These are phyloP conservation scores for Leptographium galeiforme DNA, from an alignment of 2,329 filamentous ascomycete genomes.

Conservation along the genomic window DNA sequence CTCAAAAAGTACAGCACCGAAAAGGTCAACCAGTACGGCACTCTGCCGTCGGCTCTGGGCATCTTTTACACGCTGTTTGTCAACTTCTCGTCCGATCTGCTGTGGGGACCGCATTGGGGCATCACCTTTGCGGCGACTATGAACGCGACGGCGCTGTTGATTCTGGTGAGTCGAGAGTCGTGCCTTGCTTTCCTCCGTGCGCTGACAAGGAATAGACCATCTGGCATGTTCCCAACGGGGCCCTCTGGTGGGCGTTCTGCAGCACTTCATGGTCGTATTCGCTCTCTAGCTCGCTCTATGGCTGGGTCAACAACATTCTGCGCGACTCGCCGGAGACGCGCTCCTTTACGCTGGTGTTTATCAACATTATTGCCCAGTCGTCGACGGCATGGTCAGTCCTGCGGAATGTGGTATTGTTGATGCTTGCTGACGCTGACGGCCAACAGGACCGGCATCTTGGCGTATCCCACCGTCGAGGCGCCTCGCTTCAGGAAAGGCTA, in stretches of 20 bases:
- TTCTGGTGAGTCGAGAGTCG: constrained; percentile 19
- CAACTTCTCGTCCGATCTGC: constrained; percentile 40
- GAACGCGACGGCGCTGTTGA: constrained; percentile 39
- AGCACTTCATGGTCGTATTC: constrained; percentile 35
- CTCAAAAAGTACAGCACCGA: constrained; percentile 15
- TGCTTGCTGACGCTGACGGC: constrained; percentile 14
- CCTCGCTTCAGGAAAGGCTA: constrained; percentile 30
- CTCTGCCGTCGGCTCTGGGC: constrained; percentile 25
- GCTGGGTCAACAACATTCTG: constrained; percentile 40
- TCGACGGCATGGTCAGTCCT: constrained; percentile 34
- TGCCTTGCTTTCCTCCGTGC: not conserved
- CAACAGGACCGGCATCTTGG: constrained; percentile 20
- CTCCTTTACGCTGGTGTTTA: constrained; percentile 16
- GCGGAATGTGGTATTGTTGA: constrained; percentile 9
- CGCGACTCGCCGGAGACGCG: constrained; percentile 31
- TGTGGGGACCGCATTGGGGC: constrained; percentile 38
- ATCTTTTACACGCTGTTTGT: constrained; percentile 42
- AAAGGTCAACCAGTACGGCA: constrained; percentile 5
- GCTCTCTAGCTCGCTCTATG: constrained; percentile 40
- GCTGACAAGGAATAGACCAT: constrained; percentile 19
- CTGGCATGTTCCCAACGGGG: constrained; percentile 41
- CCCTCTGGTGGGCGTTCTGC: constrained; percentile 38
- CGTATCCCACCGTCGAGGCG: constrained; percentile 31
- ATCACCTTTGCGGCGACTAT: constrained; percentile 36
- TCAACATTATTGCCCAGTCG: constrained; percentile 39